Evolutionary conservation across 176 grass and related monocot genomes (phyloP).

Genomic region (Carex pumila): DNA sequence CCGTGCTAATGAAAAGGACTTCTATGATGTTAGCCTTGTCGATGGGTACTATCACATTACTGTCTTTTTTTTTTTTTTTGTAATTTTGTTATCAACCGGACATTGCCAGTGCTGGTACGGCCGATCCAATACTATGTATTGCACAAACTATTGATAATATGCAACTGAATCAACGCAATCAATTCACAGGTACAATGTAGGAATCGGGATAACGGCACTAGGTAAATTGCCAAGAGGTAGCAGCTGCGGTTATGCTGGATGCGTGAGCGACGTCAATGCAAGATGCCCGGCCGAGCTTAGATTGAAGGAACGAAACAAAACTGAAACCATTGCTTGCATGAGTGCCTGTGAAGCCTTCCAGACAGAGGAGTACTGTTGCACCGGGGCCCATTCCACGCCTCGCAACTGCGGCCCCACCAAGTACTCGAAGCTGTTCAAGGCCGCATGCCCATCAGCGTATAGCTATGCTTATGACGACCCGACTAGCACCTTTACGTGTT

Average conservation of each 20-base stretch:
- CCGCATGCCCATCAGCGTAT: slow-evolving; percentile 66
- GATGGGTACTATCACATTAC: slow-evolving; percentile 28
- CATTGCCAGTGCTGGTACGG: not conserved
- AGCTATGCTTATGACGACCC: slow-evolving; percentile 93
- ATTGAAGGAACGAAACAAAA: not conserved
- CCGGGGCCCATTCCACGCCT: slow-evolving; percentile 44
- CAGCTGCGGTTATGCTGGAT: slow-evolving; percentile 65
- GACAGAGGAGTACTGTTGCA: slow-evolving; percentile 70
- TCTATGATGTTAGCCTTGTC: slow-evolving; percentile 81
- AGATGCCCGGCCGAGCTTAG: slow-evolving; percentile 55
- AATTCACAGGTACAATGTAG: slow-evolving; percentile 50
- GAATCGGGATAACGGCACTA: slow-evolving; percentile 54
- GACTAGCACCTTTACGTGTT: slow-evolving; percentile 87
- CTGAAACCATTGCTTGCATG: slow-evolving; percentile 40
- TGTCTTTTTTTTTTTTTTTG: not conserved
- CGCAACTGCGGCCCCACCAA: slow-evolving; percentile 47
- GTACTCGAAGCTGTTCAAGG: slow-evolving; percentile 78
- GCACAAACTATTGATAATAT: not conserved
- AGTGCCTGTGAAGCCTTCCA: slow-evolving; percentile 85
- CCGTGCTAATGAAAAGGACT: slow-evolving; percentile 51
- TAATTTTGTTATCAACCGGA: not conserved
- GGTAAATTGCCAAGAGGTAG: slow-evolving; percentile 16
- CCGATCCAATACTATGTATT: not conserved
- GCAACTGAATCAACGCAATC: not conserved
- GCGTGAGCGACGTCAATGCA: slow-evolving; percentile 70